Base-by-base conservation (phyloP, 2,329 filamentous ascomycete genomes). In the Metarhizium guizhouense region DNA sequence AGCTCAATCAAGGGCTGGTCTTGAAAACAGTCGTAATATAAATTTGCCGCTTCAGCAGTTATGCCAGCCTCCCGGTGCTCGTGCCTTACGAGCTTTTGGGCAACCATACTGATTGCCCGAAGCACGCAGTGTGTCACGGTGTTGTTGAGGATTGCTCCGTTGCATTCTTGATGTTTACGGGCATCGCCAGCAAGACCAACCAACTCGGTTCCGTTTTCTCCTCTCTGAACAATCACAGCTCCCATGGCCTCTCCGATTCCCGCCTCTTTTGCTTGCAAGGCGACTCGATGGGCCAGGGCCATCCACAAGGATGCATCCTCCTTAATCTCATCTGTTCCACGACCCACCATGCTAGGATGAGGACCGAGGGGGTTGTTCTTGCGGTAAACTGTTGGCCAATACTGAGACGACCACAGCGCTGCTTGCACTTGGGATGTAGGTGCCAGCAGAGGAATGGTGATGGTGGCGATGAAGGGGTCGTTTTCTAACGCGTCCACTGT, bases 321-420 rank as follows among this genome's bases (percentile, higher is more conserved):
- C 56, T 79, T 77, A 53, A 95, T 82, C 58, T 89, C 85, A 13
- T 84, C 80, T 43, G 86, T 85, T 32, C 86, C 84, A 57, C 86
- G 83, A 47, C 81, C 76, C 55, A 93, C 83, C 66, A 88, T 81
- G 64, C 84, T 83, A 58, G 89, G 89, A 66, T 95, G 90, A 18
- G 90, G 89, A 4, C 90, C 90, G 57, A 92, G 88, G 2, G 89
- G 89, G 65, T 94, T 94, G 61, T 87, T 92, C 74, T 91, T 91
- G 60, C 89, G 86, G 72, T 94, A 95, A 51, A 92, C 83, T 1
- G 86, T 87, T 13, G 90, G 90, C 90, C 90, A 95, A 69, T 90
- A 93, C 62, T 85, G 79, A 38, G 81, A 76, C 30, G 84, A 86
- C 88, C 88, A 94, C 67, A 82, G 75, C 30, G 81, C 81, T 8